Evolutionary conservation across 2,329 filamentous ascomycete genomes (phyloP).

Genomic region (Pseudophaeomoniella oleicola): DNA sequence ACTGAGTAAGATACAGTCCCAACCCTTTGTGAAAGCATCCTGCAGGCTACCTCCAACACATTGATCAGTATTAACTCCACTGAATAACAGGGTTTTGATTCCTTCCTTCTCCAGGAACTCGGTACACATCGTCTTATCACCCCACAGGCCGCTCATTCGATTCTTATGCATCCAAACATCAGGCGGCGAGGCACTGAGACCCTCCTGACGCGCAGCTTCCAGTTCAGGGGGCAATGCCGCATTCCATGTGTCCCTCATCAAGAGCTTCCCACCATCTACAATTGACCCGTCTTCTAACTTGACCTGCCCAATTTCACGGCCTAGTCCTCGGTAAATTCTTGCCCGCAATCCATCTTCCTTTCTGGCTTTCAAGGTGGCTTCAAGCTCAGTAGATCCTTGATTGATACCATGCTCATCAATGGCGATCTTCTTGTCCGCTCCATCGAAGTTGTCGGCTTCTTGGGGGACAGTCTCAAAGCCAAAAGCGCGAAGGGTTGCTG

Average conservation of each 20-base stretch:
- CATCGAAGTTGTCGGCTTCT: constrained; percentile 7
- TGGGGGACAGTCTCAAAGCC: constrained; percentile 21
- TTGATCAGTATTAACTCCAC: constrained; percentile 48
- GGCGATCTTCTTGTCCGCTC: constrained; percentile 8
- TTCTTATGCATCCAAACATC: constrained; percentile 44
- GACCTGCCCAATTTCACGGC: constrained; percentile 30
- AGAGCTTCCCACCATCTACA: constrained; percentile 19
- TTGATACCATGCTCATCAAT: constrained; percentile 13
- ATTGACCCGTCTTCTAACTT: constrained; percentile 12
- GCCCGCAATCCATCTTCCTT: constrained; percentile 13
- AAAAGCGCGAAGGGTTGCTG: constrained; percentile 34
- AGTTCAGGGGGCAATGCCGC: constrained; percentile 35
- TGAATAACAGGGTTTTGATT: constrained; percentile 38
- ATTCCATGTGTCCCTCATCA: constrained; percentile 44
- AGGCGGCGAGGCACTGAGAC: constrained; percentile 11
- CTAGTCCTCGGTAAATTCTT: constrained; percentile 25
- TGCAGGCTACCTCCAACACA: constrained; percentile 42
- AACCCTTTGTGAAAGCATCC: constrained; percentile 41
- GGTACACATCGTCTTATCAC: constrained; percentile 26
- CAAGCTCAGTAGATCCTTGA: constrained; percentile 8
- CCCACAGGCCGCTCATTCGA: constrained; percentile 44
- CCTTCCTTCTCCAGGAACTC: constrained; percentile 24
- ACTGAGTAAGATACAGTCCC: constrained; percentile 40
- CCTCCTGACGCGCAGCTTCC: constrained; percentile 20
- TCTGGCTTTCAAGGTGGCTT: constrained; percentile 3